Base-by-base conservation (phyloP, 495 filamentous ascomycete genomes). In the Penicillium angulare region DNA sequence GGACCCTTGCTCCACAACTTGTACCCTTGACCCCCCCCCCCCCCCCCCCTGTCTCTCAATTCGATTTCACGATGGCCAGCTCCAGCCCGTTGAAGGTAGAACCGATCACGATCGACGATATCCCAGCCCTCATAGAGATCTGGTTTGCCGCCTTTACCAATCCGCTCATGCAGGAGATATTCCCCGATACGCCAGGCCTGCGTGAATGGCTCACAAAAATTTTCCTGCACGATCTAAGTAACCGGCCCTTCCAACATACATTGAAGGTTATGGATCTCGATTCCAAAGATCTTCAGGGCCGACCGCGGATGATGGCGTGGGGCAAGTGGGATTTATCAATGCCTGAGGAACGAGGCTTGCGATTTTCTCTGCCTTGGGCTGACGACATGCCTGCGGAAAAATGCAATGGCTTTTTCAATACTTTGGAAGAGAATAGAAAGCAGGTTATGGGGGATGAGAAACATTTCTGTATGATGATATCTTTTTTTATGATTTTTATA, bases 121-220 rank as follows among this genome's bases (percentile, higher is more conserved):
- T 60, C 26, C 52, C 52, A 6, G 53, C 59, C 31, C 38, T 65
- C 1, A 57, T 50, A 0, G 52, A 57, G 0, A 32, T 69, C 6
- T 69, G 55, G 59, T 69, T 59, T 24, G 55, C 52, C 13, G 61
- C 56, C 29, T 69, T 69, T 52, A 49, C 54, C 63, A 49, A 52
- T 15, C 49, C 59, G 0, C 22, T 12, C 13, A 51, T 60, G 43
- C 47, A 36, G 4, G 26, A 35, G 20, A 21, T 64, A 9, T 50
- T 58, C 22, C 65, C 65, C 2, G 41, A 65, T 35, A 68, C 65
- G 2, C 60, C 60, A 5, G 50, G 44, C 1, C 22, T 58, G 16
- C 62, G 52, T 6, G 13, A 62, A 47, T 68, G 65, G 63, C 55
- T 53, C 47, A 43, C 47, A 3, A 43, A 59, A 2, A 47, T 44